Percentiles rank a stretch among this genome's conserved stretches.
phyloP scores from a whole-genome alignment of 805 yeast genomes.

The Wickerhamiella brachini region DNA sequence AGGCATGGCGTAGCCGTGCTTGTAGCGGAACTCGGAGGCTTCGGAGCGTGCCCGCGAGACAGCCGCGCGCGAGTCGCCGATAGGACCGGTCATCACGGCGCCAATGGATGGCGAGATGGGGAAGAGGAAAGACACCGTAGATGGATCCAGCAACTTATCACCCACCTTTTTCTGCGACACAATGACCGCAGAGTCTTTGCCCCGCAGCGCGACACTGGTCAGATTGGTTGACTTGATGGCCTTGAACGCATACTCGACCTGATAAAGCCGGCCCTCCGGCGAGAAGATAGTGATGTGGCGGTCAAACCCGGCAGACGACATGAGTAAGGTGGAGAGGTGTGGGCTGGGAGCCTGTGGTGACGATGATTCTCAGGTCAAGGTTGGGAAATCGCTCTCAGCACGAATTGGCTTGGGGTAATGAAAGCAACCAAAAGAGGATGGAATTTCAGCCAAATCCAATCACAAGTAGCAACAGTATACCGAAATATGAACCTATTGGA shows the following conservation, averaged over 20 bases:
- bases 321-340: conserved; percentile 3
- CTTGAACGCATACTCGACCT: conserved; percentile 95
- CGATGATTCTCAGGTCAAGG: too few relatives aligned
- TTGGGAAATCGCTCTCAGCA: too few relatives aligned
- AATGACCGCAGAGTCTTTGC: conserved; percentile 74
- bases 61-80: conserved; percentile 83
- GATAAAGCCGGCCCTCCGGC: conserved; percentile 95
- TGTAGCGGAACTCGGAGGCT: conserved; percentile 88
- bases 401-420: too few relatives aligned
- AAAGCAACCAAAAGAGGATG: too few relatives aligned
- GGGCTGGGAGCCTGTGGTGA: too few relatives aligned
- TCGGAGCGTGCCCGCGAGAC: conserved; percentile 88
- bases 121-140: conserved; percentile 77
- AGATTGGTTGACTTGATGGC: conserved; percentile 89
- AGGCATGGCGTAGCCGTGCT: conserved; percentile 95
- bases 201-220: conserved; percentile 77
- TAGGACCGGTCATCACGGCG: conserved; percentile 81
- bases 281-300: conserved; percentile 97
- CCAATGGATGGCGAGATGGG: conserved; percentile 72
- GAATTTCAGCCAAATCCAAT: too few relatives aligned
- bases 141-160: conserved; percentile 80
- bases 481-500: too few relatives aligned
- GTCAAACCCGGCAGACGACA: conserved; percentile 75
- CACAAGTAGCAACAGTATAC: too few relatives aligned
- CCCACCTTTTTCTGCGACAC: conserved; percentile 94